Conservation (phyloP, 805 yeast species). For the Brettanomyces custersianus region DNA sequence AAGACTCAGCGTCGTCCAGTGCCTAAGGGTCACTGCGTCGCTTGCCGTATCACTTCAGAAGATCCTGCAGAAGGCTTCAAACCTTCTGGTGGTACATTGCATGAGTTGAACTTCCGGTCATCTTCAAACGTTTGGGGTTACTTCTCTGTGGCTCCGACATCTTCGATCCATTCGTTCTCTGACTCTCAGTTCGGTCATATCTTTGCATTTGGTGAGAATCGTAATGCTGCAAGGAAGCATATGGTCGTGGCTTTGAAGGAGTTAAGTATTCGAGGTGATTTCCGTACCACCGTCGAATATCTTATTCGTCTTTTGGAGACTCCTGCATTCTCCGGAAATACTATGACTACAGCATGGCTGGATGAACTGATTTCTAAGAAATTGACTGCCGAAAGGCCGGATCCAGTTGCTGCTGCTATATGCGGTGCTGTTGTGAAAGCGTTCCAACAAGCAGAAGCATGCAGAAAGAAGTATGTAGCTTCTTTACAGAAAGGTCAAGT, state of each 20-base stretch:
- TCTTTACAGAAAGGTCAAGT: conserved; percentile 96
- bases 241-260: conserved; percentile 99
- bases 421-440: conserved; percentile 99
- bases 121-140: conserved; percentile 99
- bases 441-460: conserved; percentile 64
- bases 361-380: conserved; percentile 91
- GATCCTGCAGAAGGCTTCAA: conserved; percentile 99
- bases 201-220: conserved; percentile 97
- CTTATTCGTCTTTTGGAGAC: conserved; percentile 92
- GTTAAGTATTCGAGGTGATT: conserved; percentile 94
- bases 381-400: conserved; percentile 96
- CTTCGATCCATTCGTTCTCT: conserved; percentile 94
- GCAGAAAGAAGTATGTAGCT: conserved; percentile 56
- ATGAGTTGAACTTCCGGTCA: conserved; percentile 93
- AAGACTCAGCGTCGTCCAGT: conserved; percentile 82
- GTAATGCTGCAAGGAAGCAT: conserved; percentile 96
- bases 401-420: conserved; percentile 77
- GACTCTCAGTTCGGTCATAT: conserved; percentile 99
- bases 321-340: conserved; percentile 91
- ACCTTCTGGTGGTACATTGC: conserved; percentile 95
- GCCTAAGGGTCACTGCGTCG: conserved; percentile 98
- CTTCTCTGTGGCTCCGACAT: conserved; percentile 92
- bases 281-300: conserved; percentile 96
- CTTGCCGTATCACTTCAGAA: conserved; percentile 97
- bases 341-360: conserved; percentile 98